phyloP scores from a whole-genome alignment of 2,329 filamentous ascomycete genomes.

The Tolypocladium inflatum region DNA sequence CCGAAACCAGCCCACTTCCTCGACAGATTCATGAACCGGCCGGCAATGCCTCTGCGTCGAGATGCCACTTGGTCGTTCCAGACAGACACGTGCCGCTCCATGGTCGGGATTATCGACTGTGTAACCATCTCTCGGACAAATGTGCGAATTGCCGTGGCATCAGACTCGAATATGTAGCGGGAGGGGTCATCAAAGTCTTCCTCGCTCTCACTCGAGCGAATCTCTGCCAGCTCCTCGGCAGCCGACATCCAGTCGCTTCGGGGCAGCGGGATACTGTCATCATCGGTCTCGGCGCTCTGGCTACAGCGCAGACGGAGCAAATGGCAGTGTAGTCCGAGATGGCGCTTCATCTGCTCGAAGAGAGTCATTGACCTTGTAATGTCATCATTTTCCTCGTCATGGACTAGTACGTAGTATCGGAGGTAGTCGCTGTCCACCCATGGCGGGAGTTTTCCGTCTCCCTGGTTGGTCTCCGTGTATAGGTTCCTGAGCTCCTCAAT shows the following conservation, averaged over 20 bases:
- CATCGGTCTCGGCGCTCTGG: constrained; percentile 80
- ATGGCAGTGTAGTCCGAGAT: constrained; percentile 93
- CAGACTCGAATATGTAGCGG: constrained; percentile 83
- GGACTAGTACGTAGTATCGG: constrained; percentile 90
- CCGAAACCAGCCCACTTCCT: constrained; percentile 85
- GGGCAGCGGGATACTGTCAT: constrained; percentile 77
- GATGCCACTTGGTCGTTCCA: constrained; percentile 99
- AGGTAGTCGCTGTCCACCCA: constrained; percentile 92
- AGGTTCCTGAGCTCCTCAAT: constrained; percentile 80
- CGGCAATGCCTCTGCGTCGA: constrained; percentile 75
- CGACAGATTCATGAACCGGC: constrained; percentile 89
- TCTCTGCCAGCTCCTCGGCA: constrained; percentile 69
- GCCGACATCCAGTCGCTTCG: constrained; percentile 84
- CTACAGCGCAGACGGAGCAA: constrained; percentile 76
- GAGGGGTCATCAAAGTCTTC: constrained; percentile 62
- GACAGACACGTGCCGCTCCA: constrained; percentile 82
- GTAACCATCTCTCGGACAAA: constrained; percentile 93
- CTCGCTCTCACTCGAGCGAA: constrained; percentile 57
- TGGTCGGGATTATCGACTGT: constrained; percentile 88
- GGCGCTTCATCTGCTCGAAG: constrained; percentile 99
- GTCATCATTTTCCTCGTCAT: constrained; percentile 93
- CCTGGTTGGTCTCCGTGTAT: constrained; percentile 76
- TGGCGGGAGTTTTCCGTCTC: constrained; percentile 60
- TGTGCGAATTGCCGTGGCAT: constrained; percentile 75
- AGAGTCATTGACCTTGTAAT: constrained; percentile 80